Evolutionary conservation across 306 rosid genomes (phyloP), one percentile per base, ranked within the genome.

Genomic region (Boehmeria nivea): DNA sequence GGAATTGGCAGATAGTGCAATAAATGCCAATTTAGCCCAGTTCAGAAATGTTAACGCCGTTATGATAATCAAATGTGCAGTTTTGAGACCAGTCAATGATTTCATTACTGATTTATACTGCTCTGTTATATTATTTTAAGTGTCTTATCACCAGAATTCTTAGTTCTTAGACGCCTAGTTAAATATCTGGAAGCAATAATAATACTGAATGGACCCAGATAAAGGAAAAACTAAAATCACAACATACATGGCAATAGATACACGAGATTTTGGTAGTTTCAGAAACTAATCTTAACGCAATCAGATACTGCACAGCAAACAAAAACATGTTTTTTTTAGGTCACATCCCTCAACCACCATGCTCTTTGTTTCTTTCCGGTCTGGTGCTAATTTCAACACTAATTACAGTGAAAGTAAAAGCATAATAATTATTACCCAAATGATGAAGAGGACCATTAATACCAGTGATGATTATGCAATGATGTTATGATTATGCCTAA

Each of bases 301-400:
- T n/a, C n/a, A n/a, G n/a, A 68, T 27, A 37, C 15, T 38, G 9
- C 19, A 51, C 19, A 25, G 13, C 45, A 38, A 40, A 37, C 19
- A 18, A 28, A 31, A 46, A 52, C 36, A 21, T 8, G 27, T 36
- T 26, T 51, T 51, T 27, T 39, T 19, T 13, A 16, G 50, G 21
- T 51, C 17, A 31, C 9, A 54, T 25, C 51, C 58, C 62, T 36
- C 44, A 51, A 67, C 11, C 60, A 68, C 5, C 22, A 42, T 63
- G 19, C 43, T 66, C 57, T 52, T 49, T 47, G 40, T n/a, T 22
- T 65, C 43, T 37, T 22, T 47, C 36, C 9, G 9, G 8, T 31
- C 36, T 31, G 9, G 36, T 31, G 36, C 1, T 31, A n/a, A n/a
- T n/a, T n/a, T n/a, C n/a, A n/a, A n/a, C n/a, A n/a, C n/a, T n/a